Evolutionary conservation across 2,329 filamentous ascomycete genomes (phyloP), one percentile per base, ranked within the genome.

Genomic region (Neurospora sp.): DNA sequence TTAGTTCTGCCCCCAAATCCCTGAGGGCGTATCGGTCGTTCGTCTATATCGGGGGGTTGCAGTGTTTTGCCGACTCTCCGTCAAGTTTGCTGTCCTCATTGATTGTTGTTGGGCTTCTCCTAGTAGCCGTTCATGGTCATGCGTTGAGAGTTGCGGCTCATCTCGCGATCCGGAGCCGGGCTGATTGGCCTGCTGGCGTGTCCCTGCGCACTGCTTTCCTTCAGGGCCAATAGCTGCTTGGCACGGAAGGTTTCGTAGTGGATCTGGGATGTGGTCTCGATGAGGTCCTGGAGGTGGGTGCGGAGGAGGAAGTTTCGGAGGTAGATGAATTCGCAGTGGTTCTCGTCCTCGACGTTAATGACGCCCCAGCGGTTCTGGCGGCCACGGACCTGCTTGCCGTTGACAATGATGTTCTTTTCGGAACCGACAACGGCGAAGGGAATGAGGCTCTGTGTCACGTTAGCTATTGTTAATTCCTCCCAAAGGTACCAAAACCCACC

Each of bases 221-320:
- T 99, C 80, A 99, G 88, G 70, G 96, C 96, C 79, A 99, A 85
- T 78, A 99, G 86, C 83, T 99, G 96, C 90, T 99, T 99, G 78
- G 96, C 94, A 83, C 96, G 94, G 94, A 99, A 99, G 71, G 93
- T 97, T 87, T 99, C 96, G 87, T 99, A 99, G 87, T 99, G 96
- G 83, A 97, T 99, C 86, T 99, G 96, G 76, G 94, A 97, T 66
- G 96, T 99, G 39, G 96, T 99, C 85, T 99, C 96, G 82, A 99
- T 97, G 75, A 99, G 89, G 79, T 99, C 96, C 86, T 99, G 96
- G 70, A 99, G 89, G 82, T 99, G 96, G 74, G 96, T 98, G 80
- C 96, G 93, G 77, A 96, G 97, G 74, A 99, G 89, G 89, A 99
- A 99, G 87, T 99, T 95, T 80, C 96, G 91, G 73, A 99, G 89